Conservation (phyloP, 192 early-diverging fungal species). For the Rhizophagus prolifer region DNA sequence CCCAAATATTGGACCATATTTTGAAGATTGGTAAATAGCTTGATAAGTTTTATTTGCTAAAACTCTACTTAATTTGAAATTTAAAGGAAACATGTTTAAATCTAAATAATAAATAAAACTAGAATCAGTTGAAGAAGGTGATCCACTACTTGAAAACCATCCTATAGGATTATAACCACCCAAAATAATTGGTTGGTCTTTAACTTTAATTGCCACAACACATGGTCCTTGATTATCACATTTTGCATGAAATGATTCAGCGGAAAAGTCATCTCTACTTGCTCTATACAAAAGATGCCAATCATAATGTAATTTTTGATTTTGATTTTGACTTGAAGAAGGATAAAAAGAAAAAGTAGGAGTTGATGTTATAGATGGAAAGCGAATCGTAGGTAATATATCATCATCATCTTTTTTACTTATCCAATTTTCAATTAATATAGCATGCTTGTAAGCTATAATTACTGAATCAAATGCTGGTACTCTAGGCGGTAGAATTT, state of each 20-base stretch:
- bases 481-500: neutral
- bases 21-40: neutral
- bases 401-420: neutral
- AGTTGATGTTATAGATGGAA: neutral
- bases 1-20: neutral
- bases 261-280: conserved; percentile 12
- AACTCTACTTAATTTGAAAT: neutral
- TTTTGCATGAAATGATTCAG: conserved; percentile 14
- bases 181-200: neutral
- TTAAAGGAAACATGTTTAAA: neutral
- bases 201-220: conserved; percentile 6
- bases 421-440: conserved; percentile 16
- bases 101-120: conserved; percentile 14
- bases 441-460: neutral
- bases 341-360: neutral
- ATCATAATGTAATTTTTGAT: neutral
- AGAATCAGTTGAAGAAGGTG: neutral
- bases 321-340: neutral
- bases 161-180: conserved; percentile 26
- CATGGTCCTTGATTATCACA: conserved; percentile 15
- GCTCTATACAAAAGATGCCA: conserved; percentile 15
- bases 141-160: conserved; percentile 10
- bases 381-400: neutral
- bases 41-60: neutral
- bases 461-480: conserved; percentile 9